Conservation (phyloP, 164 flowering plant species). For the Tetrastigma voinierianum region DNA sequence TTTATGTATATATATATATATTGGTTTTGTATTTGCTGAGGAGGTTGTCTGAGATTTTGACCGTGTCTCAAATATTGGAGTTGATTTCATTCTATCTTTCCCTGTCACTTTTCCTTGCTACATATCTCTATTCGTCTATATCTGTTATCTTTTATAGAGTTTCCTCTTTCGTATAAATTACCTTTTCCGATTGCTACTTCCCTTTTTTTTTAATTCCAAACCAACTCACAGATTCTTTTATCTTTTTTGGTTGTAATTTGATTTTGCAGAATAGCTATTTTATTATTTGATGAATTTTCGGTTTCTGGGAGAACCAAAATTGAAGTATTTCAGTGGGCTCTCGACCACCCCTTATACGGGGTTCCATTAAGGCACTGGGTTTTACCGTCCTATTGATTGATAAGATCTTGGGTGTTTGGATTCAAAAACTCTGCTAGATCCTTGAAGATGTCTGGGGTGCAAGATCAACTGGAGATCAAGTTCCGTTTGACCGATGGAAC, state of each 20-base stretch:
- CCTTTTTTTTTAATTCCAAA: background rate
- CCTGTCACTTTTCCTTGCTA: background rate
- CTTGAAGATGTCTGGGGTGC: conserved; percentile 55
- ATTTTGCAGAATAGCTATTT: conserved; percentile 7
- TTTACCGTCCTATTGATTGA: too few relatives aligned
- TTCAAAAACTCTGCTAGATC: conserved; percentile 8
- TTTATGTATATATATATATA: too few relatives aligned
- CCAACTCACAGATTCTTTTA: background rate
- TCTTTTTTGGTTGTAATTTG: background rate
- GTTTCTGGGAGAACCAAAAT: background rate
- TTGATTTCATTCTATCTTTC: background rate
- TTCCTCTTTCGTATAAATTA: background rate
- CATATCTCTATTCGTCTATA: background rate
- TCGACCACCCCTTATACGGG: background rate
- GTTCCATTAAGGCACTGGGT: background rate
- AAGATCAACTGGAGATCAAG: conserved; percentile 80
- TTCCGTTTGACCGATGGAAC: conserved; percentile 78
- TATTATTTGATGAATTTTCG: background rate
- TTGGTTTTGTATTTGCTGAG: background rate
- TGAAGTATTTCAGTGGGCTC: background rate
- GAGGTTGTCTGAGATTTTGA: background rate
- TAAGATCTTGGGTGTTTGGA: conserved; percentile 19
- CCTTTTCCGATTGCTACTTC: background rate
- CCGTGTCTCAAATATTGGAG: background rate
- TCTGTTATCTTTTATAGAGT: background rate